phyloP scores from a whole-genome alignment of 257 asterid species.

The Nicotiana otophora region DNA sequence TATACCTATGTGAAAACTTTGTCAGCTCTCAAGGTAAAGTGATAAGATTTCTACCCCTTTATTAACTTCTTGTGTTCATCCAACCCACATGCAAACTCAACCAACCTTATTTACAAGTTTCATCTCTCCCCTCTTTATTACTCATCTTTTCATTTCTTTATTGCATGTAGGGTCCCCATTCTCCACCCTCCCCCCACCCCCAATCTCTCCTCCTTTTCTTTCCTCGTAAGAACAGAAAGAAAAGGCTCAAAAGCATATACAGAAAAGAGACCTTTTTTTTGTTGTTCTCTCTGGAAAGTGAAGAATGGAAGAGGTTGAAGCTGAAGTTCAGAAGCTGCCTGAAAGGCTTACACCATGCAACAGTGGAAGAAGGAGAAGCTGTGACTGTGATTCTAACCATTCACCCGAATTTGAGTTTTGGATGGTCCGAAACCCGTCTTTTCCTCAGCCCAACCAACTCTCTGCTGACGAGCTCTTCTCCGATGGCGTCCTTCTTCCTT shows the following conservation, averaged over 20 bases:
- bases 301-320: slow-evolving; percentile 34
- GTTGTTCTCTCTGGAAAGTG: background rate
- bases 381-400: slow-evolving; percentile 22
- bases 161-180: slow-evolving; percentile 13
- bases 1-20: background rate
- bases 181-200: no score
- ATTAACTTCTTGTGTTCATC: background rate
- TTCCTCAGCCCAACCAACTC: slow-evolving; percentile 60
- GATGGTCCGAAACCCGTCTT: slow-evolving; percentile 66
- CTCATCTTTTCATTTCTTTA: slow-evolving; percentile 16
- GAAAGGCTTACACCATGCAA: slow-evolving; percentile 38
- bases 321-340: slow-evolving; percentile 26
- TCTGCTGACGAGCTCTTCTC: slow-evolving; percentile 94
- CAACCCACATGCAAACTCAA: slow-evolving; percentile 9
- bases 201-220: background rate
- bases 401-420: slow-evolving; percentile 96
- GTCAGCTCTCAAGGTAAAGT: slow-evolving; percentile 10
- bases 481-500: slow-evolving; percentile 80
- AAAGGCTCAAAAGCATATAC: background rate
- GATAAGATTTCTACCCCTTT: background rate
- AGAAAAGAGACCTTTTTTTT: background rate
- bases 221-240: background rate
- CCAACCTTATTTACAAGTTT: slow-evolving; percentile 19
- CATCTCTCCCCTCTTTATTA: slow-evolving; percentile 12
- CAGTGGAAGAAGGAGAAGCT: slow-evolving; percentile 44